Base-by-base conservation (phyloP, 768 basidiomycete species). In the Suillus occidentalis region DNA sequence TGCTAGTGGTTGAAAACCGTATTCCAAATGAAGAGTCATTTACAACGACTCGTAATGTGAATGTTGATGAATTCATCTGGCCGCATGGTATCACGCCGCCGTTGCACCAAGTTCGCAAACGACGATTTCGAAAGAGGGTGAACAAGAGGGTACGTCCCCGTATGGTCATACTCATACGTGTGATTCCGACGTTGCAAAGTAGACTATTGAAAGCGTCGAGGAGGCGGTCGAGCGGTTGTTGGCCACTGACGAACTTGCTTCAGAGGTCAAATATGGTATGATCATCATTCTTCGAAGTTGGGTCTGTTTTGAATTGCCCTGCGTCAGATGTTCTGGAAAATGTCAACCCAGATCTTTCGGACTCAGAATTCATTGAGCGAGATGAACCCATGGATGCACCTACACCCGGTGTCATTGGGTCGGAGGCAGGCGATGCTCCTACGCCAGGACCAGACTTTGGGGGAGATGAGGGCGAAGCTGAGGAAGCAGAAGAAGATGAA, bases 71-170 rank as follows among this genome's bases (percentile, higher is more conserved):
- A 68, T 98, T 96, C 76, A 94, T 98, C 63, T 99, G 93, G 90
- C 95, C 92, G 0, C 96, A 99, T 71, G 97, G 97, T 3, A 82
- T 99, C 55, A 97, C 96, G 0, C 97, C 97, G 58, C 97, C 97
- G 2, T 77, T 99, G 63, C 88, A 92, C 68, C 88, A 96, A 72
- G 94, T 88, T 55, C 85, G 97, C 63, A 97, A 97, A 77, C 85
- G 97, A 45, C 82, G 97, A 52, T 99, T 98, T 78, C 85, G 97
- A 65, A 96, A 95, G 77, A 84, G 95, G 52, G 88, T 94, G 22
- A 95, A 94, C 72, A 84, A 85, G 75, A 79, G 94, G 70, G 93
- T 93, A 69, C 45, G 86, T 80, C 18, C 36, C 31, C 12, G 4
- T 50, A 16, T 18, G 2, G 28, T 31, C 36, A 2, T 45, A 18